Base-by-base conservation (phyloP, 1,284 basidiomycete species). In the Lentinus polychrous region DNA sequence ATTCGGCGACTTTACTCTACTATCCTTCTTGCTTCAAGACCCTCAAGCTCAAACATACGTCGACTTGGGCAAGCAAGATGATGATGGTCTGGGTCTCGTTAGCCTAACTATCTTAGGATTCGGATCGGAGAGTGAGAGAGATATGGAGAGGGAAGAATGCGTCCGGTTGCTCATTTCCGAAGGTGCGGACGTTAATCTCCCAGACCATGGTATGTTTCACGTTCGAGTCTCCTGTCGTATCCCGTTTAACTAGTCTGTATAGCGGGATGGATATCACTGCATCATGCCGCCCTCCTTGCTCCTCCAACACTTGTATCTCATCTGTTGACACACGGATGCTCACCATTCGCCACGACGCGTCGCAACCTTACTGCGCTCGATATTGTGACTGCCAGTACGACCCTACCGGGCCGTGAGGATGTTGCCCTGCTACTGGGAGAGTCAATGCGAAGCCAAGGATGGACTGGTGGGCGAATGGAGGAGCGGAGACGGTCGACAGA, bases 221-320 rank as follows among this genome's bases (percentile, higher is more conserved):
- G 10, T 35, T 4, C 35, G 32, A 15, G 20, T 18, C n/a, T 34
- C n/a, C 48, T 12, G 14, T 33, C 33, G 11, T 27, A 33, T 24
- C n/a, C 23, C 38, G 23, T 43, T 37, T 7, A n/a, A 14, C 12
- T 1, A 22, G n/a, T 18, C 45, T 24, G 45, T 35, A 12, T 59
- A 92, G 91, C 79, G 50, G 94, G 94, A 36, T 98, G 94, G 94
- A 94, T 91, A 2, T 84, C 94, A 1, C 72, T 99, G n/a, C 95
- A 97, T 63, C 89, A 95, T 70, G 93, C 94, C 8, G 89, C 87
- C 12, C 69, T 97, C 49, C 73, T 91, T 41, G 86, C 92, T 11
- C 92, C 95, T 32, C 87, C 94, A 5, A 94, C 94, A 1, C 73
- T 98, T 14, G 82, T 97, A 32, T 91, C 93, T 0, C 89, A 92